Percentiles rank a stretch among this genome's conserved stretches.
Conservation (phyloP, 345 rosid species). For the Dovyalis caffra region DNA sequence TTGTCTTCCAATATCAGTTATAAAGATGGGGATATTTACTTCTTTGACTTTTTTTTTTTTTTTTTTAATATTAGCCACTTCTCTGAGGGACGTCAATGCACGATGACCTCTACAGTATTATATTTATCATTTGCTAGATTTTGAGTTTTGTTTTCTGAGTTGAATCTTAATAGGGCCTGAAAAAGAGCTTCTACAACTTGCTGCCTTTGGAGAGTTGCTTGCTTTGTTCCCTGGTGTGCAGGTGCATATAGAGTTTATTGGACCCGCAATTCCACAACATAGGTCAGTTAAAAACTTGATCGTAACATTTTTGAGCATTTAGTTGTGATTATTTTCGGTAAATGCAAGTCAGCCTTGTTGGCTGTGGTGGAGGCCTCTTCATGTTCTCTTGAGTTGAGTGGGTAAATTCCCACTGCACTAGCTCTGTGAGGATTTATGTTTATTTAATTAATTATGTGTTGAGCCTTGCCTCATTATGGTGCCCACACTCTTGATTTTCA, state of each 20-base stretch:
- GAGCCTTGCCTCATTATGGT: no score
- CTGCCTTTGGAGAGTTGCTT: constrained; percentile 74
- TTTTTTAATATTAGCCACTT: no score
- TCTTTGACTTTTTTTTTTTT: not conserved
- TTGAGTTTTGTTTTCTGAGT: constrained; percentile 18
- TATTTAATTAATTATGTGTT: no score
- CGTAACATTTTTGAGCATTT: constrained; percentile 6
- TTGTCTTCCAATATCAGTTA: not conserved
- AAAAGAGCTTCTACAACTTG: constrained; percentile 81
- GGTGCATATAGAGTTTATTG: constrained; percentile 60
- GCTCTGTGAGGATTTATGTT: not conserved
- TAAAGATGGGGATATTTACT: not conserved
- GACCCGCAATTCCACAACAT: constrained; percentile 76
- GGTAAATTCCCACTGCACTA: not conserved
- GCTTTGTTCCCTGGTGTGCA: constrained; percentile 72
- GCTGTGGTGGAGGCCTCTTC: not conserved
- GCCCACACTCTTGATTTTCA: no score
- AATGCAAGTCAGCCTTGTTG: not conserved
- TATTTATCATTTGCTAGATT: not conserved
- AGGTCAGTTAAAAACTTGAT: constrained; percentile 41
- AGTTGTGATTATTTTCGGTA: not conserved
- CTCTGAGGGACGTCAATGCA: no score
- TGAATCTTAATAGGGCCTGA: constrained; percentile 70
- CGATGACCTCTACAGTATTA: no score
- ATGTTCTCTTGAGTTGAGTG: no score